A percentile compares a stretch with the other conserved stretches of the same genome.
phyloP scores from a whole-genome alignment of 2,329 filamentous ascomycete species.

The Paecilomyces fulvus region DNA sequence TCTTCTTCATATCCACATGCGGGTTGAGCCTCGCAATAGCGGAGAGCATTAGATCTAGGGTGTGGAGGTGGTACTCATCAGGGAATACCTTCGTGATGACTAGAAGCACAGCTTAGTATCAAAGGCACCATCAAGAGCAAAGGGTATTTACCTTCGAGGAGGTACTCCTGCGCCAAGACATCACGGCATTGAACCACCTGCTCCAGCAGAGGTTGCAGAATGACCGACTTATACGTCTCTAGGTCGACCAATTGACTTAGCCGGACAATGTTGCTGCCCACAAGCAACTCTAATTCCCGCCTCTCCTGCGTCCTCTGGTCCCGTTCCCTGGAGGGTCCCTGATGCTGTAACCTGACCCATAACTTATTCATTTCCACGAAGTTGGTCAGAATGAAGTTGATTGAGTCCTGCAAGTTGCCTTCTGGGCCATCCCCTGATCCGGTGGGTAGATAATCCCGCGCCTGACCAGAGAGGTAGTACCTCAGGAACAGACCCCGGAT shows the following conservation, averaged over 20 bases:
- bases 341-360: conserved; percentile 95
- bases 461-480: conserved; percentile 94
- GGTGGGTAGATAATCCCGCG: conserved; percentile 75
- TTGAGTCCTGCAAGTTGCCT: conserved; percentile 92
- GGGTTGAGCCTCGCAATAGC: conserved; percentile 90
- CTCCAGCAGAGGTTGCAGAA: conserved; percentile 80
- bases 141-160: conserved; percentile 60
- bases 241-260: conserved; percentile 93
- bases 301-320: conserved; percentile 90
- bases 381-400: conserved; percentile 96
- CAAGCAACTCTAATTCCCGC: conserved; percentile 88
- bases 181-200: conserved; percentile 97
- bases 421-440: conserved; percentile 83
- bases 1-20: conserved; percentile 94
- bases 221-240: conserved; percentile 84
- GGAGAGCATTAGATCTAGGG: conserved; percentile 86
- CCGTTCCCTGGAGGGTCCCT: conserved; percentile 89
- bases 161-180: conserved; percentile 92
- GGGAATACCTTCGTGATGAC: conserved; percentile 99
- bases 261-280: conserved; percentile 92
- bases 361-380: conserved; percentile 99
- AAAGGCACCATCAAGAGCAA: conserved; percentile 6
- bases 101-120: conserved; percentile 22
- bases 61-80: conserved; percentile 96
- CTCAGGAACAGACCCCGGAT: conserved; percentile 89